These are phyloP conservation scores for Tylopilus rubrobrunneus DNA, from an alignment of 768 basidiomycete genomes.

Conservation along the genomic window DNA sequence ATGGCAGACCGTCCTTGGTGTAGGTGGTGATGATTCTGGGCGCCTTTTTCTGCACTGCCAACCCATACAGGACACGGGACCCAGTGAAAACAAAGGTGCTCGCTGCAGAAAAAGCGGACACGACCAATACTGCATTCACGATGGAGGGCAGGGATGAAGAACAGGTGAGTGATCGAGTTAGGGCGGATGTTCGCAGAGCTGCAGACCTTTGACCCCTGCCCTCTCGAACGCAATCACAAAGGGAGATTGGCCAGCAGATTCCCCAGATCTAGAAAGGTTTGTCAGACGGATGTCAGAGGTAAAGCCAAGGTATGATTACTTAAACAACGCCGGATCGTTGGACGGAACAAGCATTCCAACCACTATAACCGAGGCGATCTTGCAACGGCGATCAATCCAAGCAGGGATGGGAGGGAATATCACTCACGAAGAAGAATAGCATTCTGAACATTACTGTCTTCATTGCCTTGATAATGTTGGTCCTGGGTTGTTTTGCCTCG, in stretches of 20 bases:
- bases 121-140: too few relatives aligned
- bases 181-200: too few relatives aligned
- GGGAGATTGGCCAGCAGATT: conserved; percentile 63
- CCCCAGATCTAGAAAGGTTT: conserved; percentile 4
- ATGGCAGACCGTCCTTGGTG: too few relatives aligned
- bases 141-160: too few relatives aligned
- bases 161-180: too few relatives aligned
- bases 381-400: background rate
- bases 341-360: conserved; percentile 79
- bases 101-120: too few relatives aligned
- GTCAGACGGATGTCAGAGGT: background rate
- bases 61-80: too few relatives aligned
- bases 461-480: conserved; percentile 52
- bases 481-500: too few relatives aligned
- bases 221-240: conserved; percentile 82
- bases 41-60: too few relatives aligned
- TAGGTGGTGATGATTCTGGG: too few relatives aligned
- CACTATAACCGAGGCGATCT: conserved; percentile 35
- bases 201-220: conserved; percentile 61
- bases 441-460: conserved; percentile 79
- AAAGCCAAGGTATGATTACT: conserved; percentile 18
- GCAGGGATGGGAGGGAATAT: background rate
- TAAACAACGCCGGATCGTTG: conserved; percentile 51
- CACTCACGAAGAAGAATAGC: conserved; percentile 29
- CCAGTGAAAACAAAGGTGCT: too few relatives aligned